Base-by-base conservation (phyloP, 2,329 filamentous ascomycete species). In the Penicillium occitanis region DNA sequence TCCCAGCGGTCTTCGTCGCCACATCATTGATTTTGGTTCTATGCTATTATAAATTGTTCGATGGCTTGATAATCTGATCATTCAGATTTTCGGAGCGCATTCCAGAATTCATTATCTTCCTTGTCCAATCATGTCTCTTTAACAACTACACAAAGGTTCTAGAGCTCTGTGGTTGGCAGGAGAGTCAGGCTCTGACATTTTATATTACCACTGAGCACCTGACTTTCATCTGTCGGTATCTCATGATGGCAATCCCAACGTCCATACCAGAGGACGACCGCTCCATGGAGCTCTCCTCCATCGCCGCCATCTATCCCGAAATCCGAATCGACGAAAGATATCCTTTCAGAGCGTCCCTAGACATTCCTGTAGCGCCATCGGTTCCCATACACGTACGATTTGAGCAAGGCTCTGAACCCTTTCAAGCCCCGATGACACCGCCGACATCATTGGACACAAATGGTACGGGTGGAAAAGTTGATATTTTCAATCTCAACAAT, bases 301-400 rank as follows among this genome's bases (percentile, higher is more conserved):
- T 90, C 66, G 80, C 82, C 53, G 86, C 87, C 60, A 90, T 90
- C 65, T 90, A 82, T 67, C 87, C 87, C 1, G 87, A 90, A 75
- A 81, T 89, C 19, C 75, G 78, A 37, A 74, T 84, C 66, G 80
- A 87, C 63, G 72, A 81, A 8, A 70, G 72, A 8, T 73, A 79
- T 40, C 78, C 80, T 0, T 85, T 83, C 71, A 76, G 77, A 64
- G 86, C 85, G 1, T 81, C 79, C 4, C 79, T 90, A 58, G 82
- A 87, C 25, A 73, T 90, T 19, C 79, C 83, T 5, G 84, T 89
- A 33, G 79, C 84, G 33, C 86, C 86, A 3, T 75, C 82, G 8
- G 77, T 78, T 61, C 85, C 86, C 7, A 76, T 87, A n/a, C 77
- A 77, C 14, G 77, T 84, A 63, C 73, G 72, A 62, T 82, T 82